Conservation (phyloP, 2,329 filamentous ascomycete genomes). For the Rugonectria rugulosa region DNA sequence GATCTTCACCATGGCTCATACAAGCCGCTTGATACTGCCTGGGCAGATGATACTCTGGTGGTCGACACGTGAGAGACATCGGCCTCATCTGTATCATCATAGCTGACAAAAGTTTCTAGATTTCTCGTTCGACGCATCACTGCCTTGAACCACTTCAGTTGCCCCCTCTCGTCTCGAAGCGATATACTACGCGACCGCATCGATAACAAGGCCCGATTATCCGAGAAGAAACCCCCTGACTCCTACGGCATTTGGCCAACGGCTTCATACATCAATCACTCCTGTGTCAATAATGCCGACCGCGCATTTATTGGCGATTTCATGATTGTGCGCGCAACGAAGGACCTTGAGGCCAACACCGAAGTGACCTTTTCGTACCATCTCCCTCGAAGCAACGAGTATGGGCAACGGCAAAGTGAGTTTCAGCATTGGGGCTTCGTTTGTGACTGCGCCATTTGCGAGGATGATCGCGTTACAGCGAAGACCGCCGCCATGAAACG, state of each 20-base stretch:
- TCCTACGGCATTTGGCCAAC: conserved; percentile 54
- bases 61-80: conserved; percentile 57
- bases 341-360: conserved; percentile 50
- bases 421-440: not conserved
- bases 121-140: conserved; percentile 56
- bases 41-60: conserved; percentile 47
- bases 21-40: conserved; percentile 25
- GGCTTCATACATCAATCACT: conserved; percentile 61
- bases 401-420: not conserved
- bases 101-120: conserved; percentile 34
- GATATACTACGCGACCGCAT: no score
- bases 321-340: conserved; percentile 56
- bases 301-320: conserved; percentile 64
- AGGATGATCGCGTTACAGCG: no score
- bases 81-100: rapidly evolving
- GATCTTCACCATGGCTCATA: conserved; percentile 53
- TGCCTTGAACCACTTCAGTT: conserved; percentile 53
- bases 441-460: not conserved
- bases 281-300: conserved; percentile 54
- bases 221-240: conserved; percentile 27
- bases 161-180: conserved; percentile 33
- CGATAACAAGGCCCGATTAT: not conserved
- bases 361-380: conserved; percentile 56
- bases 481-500: no score
- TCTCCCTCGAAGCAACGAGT: not conserved